Base-by-base conservation (phyloP, 306 rosid genomes). In the Dryas octopetala region DNA sequence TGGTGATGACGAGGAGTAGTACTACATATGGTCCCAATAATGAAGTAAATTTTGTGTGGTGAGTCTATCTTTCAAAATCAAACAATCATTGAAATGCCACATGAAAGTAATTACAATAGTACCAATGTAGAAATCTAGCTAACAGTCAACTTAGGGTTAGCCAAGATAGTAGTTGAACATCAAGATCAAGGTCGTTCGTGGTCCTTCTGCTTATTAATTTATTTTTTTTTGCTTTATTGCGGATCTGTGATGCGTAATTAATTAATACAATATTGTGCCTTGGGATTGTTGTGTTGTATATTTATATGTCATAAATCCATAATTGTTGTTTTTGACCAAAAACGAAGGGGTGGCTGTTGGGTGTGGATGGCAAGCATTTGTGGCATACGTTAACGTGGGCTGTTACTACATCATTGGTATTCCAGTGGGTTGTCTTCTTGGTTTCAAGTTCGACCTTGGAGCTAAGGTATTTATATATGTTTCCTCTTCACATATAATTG, bases 291-390 rank as follows among this genome's bases (percentile, higher is more conserved):
- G 17, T 15, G 12, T 5, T 51, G 55, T 0, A 32, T 32, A 32
- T 32, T 32, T 32, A 32, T 32, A 32, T 32, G 38, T 32, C 38
- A 32, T 32, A 32, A 32, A 32, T 32, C 1, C 38, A 32, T 1
- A 32, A 32, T 32, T 32, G 38, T 32, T 4, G 2, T 61, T 60
- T 61, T 6, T 11, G 66, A n/a, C 0, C 7, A 16, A 7, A 32
- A 62, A 48, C 7, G 45, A 64, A 87, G 89, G 87, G 8, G 91
- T 88, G 44, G 88, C 91, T 48, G 89, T 87, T 5, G 89, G 91
- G 11, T 87, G 91, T 40, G 91, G 91, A 6, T 87, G 91, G 91
- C 91, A 87, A 83, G 83, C 89, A 53, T 85, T 87, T 62, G 86
- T 87, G 0, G 89, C 91, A 5, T 85, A 85, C 26, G 87, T 87